Percentiles rank a stretch among this genome's conserved stretches.
Evolutionary conservation across 768 basidiomycete genomes (phyloP).

Genomic region (Amylocystis lapponica): DNA sequence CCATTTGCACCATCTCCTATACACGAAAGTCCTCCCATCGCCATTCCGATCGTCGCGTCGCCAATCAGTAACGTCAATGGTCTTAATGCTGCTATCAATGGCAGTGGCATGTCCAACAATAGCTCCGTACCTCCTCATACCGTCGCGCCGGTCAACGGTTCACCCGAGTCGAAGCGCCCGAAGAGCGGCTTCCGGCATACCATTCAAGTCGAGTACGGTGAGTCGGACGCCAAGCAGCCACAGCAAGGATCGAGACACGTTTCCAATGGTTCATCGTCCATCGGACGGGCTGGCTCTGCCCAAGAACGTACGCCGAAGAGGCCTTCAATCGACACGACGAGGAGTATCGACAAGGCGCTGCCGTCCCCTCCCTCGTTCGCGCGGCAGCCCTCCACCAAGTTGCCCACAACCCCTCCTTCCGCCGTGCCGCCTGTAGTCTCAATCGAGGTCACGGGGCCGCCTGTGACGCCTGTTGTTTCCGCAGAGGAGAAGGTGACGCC

Average conservation of each 20-base stretch:
- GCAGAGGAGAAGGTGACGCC: conserved; percentile 17
- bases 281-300: background rate
- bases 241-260: conserved; percentile 5
- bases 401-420: conserved; percentile 2
- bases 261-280: conserved; percentile 1
- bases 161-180: conserved; percentile 40
- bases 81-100: conserved; percentile 5
- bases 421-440: conserved; percentile 23
- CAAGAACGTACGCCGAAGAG: conserved; percentile 12
- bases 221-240: conserved; percentile 32
- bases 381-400: conserved; percentile 5
- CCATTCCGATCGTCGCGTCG: conserved; percentile 2
- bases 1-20: conserved; percentile 56
- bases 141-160: conserved; percentile 30
- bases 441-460: conserved; percentile 29
- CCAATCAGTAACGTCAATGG: conserved; percentile 3
- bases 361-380: conserved; percentile 21
- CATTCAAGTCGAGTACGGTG: conserved; percentile 94
- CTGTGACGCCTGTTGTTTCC: conserved; percentile 15
- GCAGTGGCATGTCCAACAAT: conserved; percentile 8
- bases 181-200: conserved; percentile 75
- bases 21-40: conserved; percentile 15
- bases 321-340: conserved; percentile 14
- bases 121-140: conserved; percentile 3
- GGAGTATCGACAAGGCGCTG: conserved; percentile 22